Percentiles rank a stretch among this genome's conserved stretches.
Evolutionary conservation across 805 yeast species (phyloP).

Genomic region (Metschnikowia lunata): DNA sequence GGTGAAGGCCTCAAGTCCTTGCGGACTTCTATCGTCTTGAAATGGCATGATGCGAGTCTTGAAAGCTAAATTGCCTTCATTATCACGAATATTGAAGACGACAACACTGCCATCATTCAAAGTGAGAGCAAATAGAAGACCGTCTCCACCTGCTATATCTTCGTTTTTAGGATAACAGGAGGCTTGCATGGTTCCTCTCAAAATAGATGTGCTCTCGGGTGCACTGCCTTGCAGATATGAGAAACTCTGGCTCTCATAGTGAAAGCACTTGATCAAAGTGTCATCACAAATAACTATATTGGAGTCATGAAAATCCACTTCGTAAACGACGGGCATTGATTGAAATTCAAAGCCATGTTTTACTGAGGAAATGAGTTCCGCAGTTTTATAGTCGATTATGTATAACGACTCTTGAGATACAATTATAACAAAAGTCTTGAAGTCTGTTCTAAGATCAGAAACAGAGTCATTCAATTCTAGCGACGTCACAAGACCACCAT

Average conservation of each 20-base stretch:
- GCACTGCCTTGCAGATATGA: slow-evolving; percentile 5
- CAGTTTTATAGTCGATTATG: slow-evolving; percentile 18
- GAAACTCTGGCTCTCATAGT: slow-evolving; percentile 10
- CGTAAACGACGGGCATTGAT: slow-evolving; percentile 10
- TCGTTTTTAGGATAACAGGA: slow-evolving; percentile 14
- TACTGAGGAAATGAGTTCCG: slow-evolving; percentile 7
- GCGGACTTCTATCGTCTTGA: slow-evolving; percentile 16
- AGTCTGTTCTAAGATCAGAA: slow-evolving; percentile 21
- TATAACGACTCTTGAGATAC: slow-evolving; percentile 16
- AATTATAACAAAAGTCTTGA: slow-evolving; percentile 20
- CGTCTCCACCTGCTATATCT: slow-evolving; percentile 37
- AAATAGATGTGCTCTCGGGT: slow-evolving; percentile 15
- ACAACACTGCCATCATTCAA: slow-evolving; percentile 39
- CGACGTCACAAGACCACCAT: slow-evolving; percentile 1
- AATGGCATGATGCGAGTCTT: slow-evolving; percentile 16
- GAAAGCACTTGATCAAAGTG: slow-evolving; percentile 21
- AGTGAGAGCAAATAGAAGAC: slow-evolving; percentile 34
- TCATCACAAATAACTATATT: slow-evolving; percentile 25
- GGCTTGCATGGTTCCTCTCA: slow-evolving; percentile 14
- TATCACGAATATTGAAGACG: slow-evolving; percentile 40
- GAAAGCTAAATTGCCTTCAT: slow-evolving; percentile 7
- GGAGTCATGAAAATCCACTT: slow-evolving; percentile 31
- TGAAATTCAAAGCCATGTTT: slow-evolving; percentile 17
- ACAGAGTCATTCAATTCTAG: slow-evolving; percentile 2
- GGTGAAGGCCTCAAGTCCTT: slow-evolving; percentile 22